These are phyloP conservation scores for Lentinula novae-zelandiae DNA, from an alignment of 1,284 basidiomycete species.

Conservation along the genomic window DNA sequence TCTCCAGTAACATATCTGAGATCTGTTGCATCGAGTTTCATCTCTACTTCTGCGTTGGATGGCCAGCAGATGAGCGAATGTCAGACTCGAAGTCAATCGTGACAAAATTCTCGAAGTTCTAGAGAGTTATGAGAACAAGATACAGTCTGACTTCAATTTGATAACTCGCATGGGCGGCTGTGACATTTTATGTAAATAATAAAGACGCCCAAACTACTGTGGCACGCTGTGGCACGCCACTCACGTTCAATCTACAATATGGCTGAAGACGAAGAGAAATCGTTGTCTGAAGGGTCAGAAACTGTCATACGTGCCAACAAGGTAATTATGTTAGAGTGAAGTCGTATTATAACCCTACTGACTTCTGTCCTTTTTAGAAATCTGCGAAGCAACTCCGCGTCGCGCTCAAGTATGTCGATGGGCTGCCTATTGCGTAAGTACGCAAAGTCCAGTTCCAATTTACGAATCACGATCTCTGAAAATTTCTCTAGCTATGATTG, in stretches of 20 bases:
- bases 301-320: slow-evolving; percentile 21
- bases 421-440: background rate
- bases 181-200: background rate
- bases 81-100: background rate
- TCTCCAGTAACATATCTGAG: slow-evolving; percentile 90
- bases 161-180: background rate
- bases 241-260: background rate
- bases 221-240: too few species aligned
- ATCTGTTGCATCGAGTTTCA: slow-evolving; percentile 96
- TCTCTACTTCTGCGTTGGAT: slow-evolving; percentile 27
- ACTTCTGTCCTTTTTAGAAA: background rate
- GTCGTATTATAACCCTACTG: background rate
- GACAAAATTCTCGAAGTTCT: background rate
- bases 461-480: slow-evolving; percentile 12
- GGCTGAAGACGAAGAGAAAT: background rate
- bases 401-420: background rate
- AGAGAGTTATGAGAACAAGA: too few species aligned
- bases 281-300: slow-evolving; percentile 17
- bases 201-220: too few species aligned
- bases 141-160: too few species aligned
- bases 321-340: slow-evolving; percentile 11
- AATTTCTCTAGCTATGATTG: slow-evolving; percentile 29
- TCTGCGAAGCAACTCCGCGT: background rate
- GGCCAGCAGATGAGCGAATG: background rate
- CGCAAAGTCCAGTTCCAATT: background rate